phyloP scores from a whole-genome alignment of 2,329 filamentous ascomycete genomes.

The Xylariaceae sp. region DNA sequence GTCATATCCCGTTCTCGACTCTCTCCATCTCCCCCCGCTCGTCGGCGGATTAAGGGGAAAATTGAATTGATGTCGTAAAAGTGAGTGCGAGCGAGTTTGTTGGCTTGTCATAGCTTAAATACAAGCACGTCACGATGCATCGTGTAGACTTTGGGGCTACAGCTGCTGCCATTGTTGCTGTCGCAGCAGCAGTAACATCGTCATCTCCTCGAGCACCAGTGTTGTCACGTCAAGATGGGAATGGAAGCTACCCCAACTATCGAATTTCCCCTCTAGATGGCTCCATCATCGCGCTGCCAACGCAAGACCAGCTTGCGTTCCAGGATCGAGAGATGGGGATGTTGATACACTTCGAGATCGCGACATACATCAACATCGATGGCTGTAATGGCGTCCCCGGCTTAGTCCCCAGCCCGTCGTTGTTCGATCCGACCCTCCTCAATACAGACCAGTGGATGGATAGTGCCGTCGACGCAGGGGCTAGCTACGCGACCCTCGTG shows the following conservation, averaged over 20 bases:
- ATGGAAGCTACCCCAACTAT: neutral
- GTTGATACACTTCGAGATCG: neutral
- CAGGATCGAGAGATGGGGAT: slow-evolving; percentile 1
- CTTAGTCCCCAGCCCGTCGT: neutral
- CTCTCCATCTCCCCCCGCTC: no score
- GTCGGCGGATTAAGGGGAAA: no score
- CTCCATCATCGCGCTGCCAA: neutral
- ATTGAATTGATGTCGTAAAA: no score
- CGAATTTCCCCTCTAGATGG: neutral
- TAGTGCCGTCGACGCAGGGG: neutral
- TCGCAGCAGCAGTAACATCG: slow-evolving; percentile 6
- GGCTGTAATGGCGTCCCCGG: neutral
- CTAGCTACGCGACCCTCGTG: neutral
- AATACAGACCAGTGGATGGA: neutral
- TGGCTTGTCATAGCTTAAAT: no score
- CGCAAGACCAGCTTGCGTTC: neutral
- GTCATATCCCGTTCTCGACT: no score
- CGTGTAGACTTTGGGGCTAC: no score
- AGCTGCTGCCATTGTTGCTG: no score
- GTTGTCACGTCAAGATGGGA: neutral
- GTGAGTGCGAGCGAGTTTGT: no score
- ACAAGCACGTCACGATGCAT: no score
- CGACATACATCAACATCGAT: neutral
- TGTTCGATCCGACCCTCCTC: neutral
- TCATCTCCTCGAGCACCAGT: no score